Evolutionary conservation across 1,284 basidiomycete genomes (phyloP).

Genomic region (Puccinia polysora): DNA sequence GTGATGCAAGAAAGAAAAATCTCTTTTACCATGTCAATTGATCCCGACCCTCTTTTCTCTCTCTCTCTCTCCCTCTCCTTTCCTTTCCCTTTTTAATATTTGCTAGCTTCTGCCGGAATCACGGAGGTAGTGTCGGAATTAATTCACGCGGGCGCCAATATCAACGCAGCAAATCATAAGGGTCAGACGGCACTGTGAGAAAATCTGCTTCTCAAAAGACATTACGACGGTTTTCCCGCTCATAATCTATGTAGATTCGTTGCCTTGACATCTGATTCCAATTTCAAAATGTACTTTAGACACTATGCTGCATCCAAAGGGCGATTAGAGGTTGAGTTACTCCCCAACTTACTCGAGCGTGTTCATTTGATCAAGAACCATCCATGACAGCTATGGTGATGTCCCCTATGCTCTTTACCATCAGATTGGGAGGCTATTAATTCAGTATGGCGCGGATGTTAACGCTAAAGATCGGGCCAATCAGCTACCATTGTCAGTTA

Average conservation of each 20-base stretch:
- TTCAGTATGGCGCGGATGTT: slow-evolving; percentile 80
- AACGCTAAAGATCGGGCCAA: slow-evolving; percentile 85
- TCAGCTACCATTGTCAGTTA: slow-evolving; percentile 74
- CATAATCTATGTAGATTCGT: background rate
- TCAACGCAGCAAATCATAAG: slow-evolving; percentile 75
- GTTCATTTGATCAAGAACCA: slow-evolving; percentile 50
- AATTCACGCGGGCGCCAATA: slow-evolving; percentile 75
- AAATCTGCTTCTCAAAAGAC: background rate
- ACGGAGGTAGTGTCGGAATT: slow-evolving; percentile 72
- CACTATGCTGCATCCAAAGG: slow-evolving; percentile 94
- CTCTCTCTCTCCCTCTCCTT: slow-evolving; percentile 28
- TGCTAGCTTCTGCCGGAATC: slow-evolving; percentile 71
- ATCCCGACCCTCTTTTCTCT: slow-evolving; percentile 19
- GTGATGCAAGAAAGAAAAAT: no score
- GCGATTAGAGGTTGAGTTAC: slow-evolving; percentile 64
- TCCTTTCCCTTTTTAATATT: slow-evolving; percentile 25
- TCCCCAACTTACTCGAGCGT: slow-evolving; percentile 27
- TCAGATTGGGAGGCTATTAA: slow-evolving; percentile 78
- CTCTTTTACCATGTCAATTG: slow-evolving; percentile 42
- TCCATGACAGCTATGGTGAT: slow-evolving; percentile 46
- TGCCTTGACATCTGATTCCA: background rate
- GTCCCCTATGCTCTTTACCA: slow-evolving; percentile 7
- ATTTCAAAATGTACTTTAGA: slow-evolving; percentile 55
- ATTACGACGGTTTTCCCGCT: background rate
- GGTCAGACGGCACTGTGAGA: slow-evolving; percentile 78